A percentile compares a stretch with the other conserved stretches of the same genome.
phyloP scores from a whole-genome alignment of 1,139 yeast genomes.

The Candida albicans region DNA sequence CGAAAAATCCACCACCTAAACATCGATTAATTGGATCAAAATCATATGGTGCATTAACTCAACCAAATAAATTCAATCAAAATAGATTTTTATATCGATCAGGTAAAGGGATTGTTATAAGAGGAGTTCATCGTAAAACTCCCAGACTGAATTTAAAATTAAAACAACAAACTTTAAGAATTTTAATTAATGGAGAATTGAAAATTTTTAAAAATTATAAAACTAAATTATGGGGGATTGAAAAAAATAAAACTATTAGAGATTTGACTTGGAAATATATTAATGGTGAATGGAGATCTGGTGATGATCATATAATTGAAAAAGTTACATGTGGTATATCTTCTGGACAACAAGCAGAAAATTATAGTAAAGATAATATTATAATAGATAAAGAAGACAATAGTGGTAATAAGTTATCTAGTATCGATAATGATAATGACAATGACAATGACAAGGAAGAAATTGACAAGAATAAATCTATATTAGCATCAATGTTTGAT shows the following conservation, averaged over 20 bases:
- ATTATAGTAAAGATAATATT: slow-evolving; percentile 20
- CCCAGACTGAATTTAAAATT: slow-evolving; percentile 48
- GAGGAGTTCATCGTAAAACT: slow-evolving; percentile 63
- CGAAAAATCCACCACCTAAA: slow-evolving; percentile 36
- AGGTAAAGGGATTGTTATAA: slow-evolving; percentile 48
- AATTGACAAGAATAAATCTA: slow-evolving; percentile 36
- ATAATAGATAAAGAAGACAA: slow-evolving; percentile 17
- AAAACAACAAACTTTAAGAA: slow-evolving; percentile 60
- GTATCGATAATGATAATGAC: slow-evolving; percentile 17
- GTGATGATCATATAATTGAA: slow-evolving; percentile 78
- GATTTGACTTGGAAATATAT: slow-evolving; percentile 64
- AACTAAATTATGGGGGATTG: slow-evolving; percentile 88
- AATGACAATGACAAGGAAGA: slow-evolving; percentile 28
- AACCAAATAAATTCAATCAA: slow-evolving; percentile 10
- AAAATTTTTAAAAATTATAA: slow-evolving; percentile 61
- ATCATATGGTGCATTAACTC: slow-evolving; percentile 36
- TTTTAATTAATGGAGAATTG: slow-evolving; percentile 59
- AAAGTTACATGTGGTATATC: slow-evolving; percentile 26
- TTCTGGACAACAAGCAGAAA: slow-evolving; percentile 21
- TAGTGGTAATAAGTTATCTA: no score
- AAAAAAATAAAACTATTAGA: slow-evolving; percentile 57
- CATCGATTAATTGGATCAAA: slow-evolving; percentile 30
- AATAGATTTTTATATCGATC: slow-evolving; percentile 18
- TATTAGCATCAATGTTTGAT: slow-evolving; percentile 53
- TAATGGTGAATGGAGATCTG: slow-evolving; percentile 80